These are phyloP conservation scores for Betula pendula DNA, from an alignment of 306 rosid species.

Conservation along the genomic window DNA sequence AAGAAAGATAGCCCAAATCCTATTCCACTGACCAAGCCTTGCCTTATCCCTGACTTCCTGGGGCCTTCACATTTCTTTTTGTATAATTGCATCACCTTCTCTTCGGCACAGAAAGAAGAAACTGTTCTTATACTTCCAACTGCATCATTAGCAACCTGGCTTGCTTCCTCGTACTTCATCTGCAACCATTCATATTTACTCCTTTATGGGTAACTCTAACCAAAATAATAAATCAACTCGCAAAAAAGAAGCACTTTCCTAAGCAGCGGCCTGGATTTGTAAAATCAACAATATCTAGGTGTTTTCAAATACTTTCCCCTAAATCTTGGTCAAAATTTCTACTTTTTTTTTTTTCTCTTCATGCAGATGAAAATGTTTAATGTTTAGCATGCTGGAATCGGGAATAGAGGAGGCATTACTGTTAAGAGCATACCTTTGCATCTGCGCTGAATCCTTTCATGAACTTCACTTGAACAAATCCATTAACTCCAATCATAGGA, in stretches of 20 bases:
- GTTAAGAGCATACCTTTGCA: conserved; percentile 48
- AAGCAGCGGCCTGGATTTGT: background rate
- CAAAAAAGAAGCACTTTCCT: background rate
- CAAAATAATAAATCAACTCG: no score
- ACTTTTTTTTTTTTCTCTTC: background rate
- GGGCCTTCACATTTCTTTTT: conserved; percentile 60
- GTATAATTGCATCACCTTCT: conserved; percentile 57
- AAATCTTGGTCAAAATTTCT: background rate
- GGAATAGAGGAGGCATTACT: background rate
- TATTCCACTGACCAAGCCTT: conserved; percentile 49
- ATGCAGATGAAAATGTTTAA: background rate
- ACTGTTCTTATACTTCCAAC: conserved; percentile 61
- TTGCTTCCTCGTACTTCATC: conserved; percentile 69
- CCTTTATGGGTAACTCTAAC: no score
- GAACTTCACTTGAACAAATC: conserved; percentile 42
- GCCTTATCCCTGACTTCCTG: conserved; percentile 42
- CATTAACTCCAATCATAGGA: conserved; percentile 45
- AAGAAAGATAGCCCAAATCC: conserved; percentile 64
- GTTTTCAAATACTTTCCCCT: background rate
- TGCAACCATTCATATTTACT: conserved; percentile 23
- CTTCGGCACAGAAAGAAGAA: conserved; percentile 70
- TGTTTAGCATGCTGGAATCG: background rate
- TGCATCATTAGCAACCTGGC: conserved; percentile 67
- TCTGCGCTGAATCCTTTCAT: conserved; percentile 53
- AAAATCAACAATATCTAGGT: background rate